Percentiles rank a stretch among this genome's conserved stretches.
phyloP scores from a whole-genome alignment of 2,329 filamentous ascomycete genomes.

The Neonectria punicea region DNA sequence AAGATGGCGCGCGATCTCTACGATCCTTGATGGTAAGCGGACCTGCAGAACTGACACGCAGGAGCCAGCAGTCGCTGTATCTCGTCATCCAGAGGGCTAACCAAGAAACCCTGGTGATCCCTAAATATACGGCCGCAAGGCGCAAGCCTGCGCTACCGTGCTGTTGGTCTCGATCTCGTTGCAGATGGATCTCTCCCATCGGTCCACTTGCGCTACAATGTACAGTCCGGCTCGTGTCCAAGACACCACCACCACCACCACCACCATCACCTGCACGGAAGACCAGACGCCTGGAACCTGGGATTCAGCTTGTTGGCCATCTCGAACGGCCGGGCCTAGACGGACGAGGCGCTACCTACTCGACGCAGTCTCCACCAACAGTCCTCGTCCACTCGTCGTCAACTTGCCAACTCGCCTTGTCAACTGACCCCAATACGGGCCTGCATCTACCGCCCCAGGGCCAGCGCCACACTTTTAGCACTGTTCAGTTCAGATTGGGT shows the following conservation, averaged over 20 bases:
- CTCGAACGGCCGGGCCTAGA: slow-evolving; percentile 3
- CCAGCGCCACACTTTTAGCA: slow-evolving; percentile 33
- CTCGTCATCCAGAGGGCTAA: slow-evolving; percentile 28
- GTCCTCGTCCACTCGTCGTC: neutral
- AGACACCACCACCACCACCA: slow-evolving; percentile 10
- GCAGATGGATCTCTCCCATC: slow-evolving; percentile 27
- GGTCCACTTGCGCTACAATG: slow-evolving; percentile 20
- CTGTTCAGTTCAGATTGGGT: slow-evolving; percentile 24
- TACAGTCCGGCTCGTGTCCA: slow-evolving; percentile 30
- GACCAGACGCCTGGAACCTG: slow-evolving; percentile 1
- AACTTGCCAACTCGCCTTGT: slow-evolving; percentile 32
- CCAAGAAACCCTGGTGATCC: slow-evolving; percentile 42
- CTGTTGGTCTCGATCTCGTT: slow-evolving; percentile 34
- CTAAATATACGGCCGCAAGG: slow-evolving; percentile 17
- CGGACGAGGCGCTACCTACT: slow-evolving; percentile 29
- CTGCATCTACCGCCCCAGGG: slow-evolving; percentile 27
- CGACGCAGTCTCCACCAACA: slow-evolving; percentile 25
- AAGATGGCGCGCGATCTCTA: slow-evolving; percentile 18
- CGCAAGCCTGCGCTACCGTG: slow-evolving; percentile 27
- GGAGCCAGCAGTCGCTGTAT: slow-evolving; percentile 30
- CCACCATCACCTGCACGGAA: neutral
- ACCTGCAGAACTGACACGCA: slow-evolving; percentile 44
- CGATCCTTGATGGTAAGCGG: slow-evolving; percentile 24
- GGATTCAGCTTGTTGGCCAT: neutral
- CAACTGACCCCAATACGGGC: slow-evolving; percentile 37